Evolutionary conservation across 768 basidiomycete genomes (phyloP).

Genomic region (Rhodotorula paludigena): DNA sequence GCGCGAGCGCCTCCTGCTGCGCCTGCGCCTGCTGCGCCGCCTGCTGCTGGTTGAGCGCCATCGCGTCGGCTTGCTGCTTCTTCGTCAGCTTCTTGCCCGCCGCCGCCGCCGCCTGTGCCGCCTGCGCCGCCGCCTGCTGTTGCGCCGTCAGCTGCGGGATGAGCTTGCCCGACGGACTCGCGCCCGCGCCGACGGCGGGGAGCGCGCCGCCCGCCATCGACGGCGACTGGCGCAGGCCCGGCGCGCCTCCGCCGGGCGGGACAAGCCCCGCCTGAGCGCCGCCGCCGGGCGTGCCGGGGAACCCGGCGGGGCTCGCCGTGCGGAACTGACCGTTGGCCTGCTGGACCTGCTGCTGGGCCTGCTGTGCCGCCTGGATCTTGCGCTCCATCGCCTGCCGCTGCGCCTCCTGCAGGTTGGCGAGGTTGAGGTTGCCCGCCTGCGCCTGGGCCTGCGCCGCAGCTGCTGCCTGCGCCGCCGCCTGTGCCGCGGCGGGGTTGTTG

Average conservation of each 20-base stretch:
- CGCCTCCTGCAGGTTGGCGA: constrained; percentile 22
- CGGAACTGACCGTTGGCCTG: constrained; percentile 8
- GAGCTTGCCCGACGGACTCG: background rate
- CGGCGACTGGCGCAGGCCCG: constrained; percentile 1
- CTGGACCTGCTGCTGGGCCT: constrained; percentile 1
- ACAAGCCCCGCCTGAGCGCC: no score
- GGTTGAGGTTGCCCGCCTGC: constrained; percentile 3
- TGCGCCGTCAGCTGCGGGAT: background rate
- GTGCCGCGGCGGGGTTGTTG: background rate
- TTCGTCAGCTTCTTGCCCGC: constrained; percentile 36
- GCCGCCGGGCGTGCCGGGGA: background rate
- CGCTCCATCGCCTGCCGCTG: constrained; percentile 29
- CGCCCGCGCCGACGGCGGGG: background rate
- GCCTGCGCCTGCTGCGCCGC: constrained; percentile 22
- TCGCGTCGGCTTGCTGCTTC: constrained; percentile 29
- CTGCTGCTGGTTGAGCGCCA: constrained; percentile 24
- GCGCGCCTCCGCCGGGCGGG: background rate
- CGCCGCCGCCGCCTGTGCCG: background rate
- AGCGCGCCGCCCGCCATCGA: background rate
- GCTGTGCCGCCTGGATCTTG: constrained; percentile 23
- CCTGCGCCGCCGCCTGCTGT: background rate
- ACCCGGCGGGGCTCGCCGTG: background rate
- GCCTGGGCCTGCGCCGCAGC: constrained; percentile 9
- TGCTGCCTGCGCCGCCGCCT: constrained; percentile 24
- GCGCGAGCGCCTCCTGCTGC: constrained; percentile 22